Evolutionary conservation across 306 rosid species (phyloP).

Genomic region (Crataegus laevigata): DNA sequence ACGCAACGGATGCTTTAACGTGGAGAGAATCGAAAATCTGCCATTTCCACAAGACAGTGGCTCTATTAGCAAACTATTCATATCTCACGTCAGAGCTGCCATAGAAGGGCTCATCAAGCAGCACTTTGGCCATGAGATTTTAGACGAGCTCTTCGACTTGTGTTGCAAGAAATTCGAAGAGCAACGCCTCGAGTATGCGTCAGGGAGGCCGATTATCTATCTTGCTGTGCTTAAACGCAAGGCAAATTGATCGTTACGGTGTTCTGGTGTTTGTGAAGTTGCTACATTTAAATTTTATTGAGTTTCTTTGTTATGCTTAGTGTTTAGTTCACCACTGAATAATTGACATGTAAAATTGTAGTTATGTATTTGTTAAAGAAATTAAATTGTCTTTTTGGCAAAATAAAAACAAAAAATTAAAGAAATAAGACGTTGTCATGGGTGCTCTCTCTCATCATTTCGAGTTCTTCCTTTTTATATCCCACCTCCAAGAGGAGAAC

Average conservation of each 20-base stretch:
- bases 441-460: no score
- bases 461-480: no score
- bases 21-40: neutral
- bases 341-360: neutral
- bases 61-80: neutral
- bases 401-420: no score
- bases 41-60: neutral
- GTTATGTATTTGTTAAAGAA: neutral
- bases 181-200: neutral
- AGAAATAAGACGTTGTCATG: no score
- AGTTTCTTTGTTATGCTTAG: neutral
- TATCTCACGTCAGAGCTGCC: neutral
- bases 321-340: neutral
- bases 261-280: neutral
- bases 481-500: no score
- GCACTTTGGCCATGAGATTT: constrained; percentile 9
- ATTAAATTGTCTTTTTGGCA: no score
- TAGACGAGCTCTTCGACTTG: constrained; percentile 2
- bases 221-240: neutral
- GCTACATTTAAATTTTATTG: neutral
- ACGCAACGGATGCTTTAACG: constrained; percentile 3
- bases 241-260: neutral
- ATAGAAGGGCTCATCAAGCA: neutral
- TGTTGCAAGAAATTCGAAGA: neutral
- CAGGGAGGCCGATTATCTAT: neutral